Evolutionary conservation across 2,329 filamentous ascomycete genomes (phyloP), one percentile per base, ranked within the genome.

Genomic region (Alternaria triticimaculans): DNA sequence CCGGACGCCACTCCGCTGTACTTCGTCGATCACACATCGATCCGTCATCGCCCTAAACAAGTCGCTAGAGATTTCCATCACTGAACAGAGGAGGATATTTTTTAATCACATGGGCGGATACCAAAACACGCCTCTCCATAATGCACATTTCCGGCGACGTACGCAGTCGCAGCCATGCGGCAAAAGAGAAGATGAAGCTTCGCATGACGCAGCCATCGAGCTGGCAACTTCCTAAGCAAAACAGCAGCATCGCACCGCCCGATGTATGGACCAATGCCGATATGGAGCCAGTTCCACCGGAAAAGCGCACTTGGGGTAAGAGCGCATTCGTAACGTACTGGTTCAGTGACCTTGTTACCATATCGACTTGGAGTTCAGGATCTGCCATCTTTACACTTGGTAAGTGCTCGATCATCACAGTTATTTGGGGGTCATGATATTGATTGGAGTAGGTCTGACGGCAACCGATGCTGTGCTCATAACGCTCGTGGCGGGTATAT

Each of bases 311-410:
- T 1, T 85, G 84, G 84, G 79, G 80, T 2, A 76, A 76, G 2
- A 78, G 78, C 61, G 80, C 80, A 2, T 77, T 83, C 28, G 69
- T 82, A 5, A 80, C 80, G 2, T 85, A 82, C 68, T 85, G 83
- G 83, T 80, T 84, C 62, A 78, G 72, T 15, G 83, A 84, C 71
- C 77, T 81, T 10, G 72, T 70, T 3, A 63, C 45, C 3, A 64
- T 61, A 14, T 53, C 41, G 11, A 63, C 56, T 45, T 85, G 83
- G 82, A 77, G 80, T 70, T 80, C 78, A n/a, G 81, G 82, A 4
- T 78, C 81, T 7, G 78, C 81, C n/a, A 84, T 85, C 64, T 80
- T 85, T 48, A 80, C 82, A 14, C 75, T 82, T 5, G 83, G 83
- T 12, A 73, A 84, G 60, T 83, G 81, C 4, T 83, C 78, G 25